Conservation (phyloP, 2,329 filamentous ascomycete species). For the Monilinia aucupariae region DNA sequence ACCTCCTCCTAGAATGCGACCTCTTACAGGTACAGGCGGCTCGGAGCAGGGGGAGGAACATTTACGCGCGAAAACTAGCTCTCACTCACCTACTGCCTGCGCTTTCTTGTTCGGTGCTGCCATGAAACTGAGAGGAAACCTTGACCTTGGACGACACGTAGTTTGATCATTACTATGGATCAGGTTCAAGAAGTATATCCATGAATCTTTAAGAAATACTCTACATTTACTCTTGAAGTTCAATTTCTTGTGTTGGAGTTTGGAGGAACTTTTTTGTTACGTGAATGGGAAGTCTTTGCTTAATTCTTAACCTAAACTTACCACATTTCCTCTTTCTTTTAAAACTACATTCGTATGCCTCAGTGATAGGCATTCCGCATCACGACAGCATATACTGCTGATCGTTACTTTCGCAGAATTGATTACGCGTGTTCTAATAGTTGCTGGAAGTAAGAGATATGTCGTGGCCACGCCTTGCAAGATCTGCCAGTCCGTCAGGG, state of each 20-base stretch:
- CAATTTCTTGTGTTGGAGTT: constrained; percentile 13
- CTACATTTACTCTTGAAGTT: neutral
- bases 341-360: constrained; percentile 31
- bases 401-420: constrained; percentile 21
- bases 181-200: neutral
- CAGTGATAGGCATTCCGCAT: constrained; percentile 26
- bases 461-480: constrained; percentile 33
- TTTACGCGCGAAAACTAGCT: neutral
- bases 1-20: too few species aligned
- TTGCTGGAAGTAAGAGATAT: constrained; percentile 23
- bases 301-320: constrained; percentile 4
- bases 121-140: neutral
- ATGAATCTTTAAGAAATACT: neutral
- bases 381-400: constrained; percentile 35
- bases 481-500: constrained; percentile 30
- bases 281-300: neutral
- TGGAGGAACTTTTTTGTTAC: neutral
- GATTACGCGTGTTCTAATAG: neutral
- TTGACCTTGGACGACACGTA: constrained; percentile 1
- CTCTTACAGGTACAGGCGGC: neutral
- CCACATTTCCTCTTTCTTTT: neutral
- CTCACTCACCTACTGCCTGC: neutral
- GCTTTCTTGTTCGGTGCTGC: neutral
- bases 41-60: neutral
- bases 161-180: constrained; percentile 11